These are phyloP conservation scores for Hortaea sp. DNA, from an alignment of 2,329 filamentous ascomycete genomes.

Conservation along the genomic window DNA sequence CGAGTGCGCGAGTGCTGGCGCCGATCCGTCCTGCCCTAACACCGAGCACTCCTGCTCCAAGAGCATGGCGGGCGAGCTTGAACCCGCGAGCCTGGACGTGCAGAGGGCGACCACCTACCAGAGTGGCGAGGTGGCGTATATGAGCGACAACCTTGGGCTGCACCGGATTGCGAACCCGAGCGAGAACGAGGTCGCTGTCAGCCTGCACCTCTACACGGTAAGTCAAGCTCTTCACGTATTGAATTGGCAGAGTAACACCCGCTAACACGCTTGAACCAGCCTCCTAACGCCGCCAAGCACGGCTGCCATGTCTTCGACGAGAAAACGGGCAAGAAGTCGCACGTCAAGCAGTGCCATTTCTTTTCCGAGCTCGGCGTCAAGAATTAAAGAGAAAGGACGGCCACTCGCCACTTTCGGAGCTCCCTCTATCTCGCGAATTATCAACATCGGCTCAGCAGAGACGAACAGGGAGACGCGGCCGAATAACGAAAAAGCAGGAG, in stretches of 20 bases:
- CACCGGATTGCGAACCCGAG: constrained; percentile 73
- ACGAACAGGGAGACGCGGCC: no score
- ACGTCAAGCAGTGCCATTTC: constrained; percentile 61
- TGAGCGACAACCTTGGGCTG: constrained; percentile 78
- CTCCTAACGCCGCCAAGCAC: constrained; percentile 73
- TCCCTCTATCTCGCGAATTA: no score
- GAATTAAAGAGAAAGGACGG: constrained; percentile 1
- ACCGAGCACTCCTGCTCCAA: constrained; percentile 21
- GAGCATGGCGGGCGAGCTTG: constrained; percentile 5
- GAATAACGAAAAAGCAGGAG: no score
- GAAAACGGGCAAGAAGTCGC: constrained; percentile 61
- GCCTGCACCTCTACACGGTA: constrained; percentile 55
- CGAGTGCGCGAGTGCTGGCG: constrained; percentile 11
- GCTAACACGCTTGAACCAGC: constrained; percentile 58
- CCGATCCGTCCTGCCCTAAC: constrained; percentile 16
- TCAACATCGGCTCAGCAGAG: no score
- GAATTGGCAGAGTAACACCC: background rate
- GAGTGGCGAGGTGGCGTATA: constrained; percentile 73
- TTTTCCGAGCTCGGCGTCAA: constrained; percentile 49
- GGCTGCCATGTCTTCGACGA: constrained; percentile 77
- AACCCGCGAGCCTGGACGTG: constrained; percentile 42
- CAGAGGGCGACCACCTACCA: constrained; percentile 59
- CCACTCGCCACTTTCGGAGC: no score
- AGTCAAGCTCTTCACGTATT: constrained; percentile 18
- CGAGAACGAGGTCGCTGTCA: constrained; percentile 63